These are phyloP conservation scores for Dianthus caryophyllus DNA, from an alignment of 148 eudicot species.

Conservation along the genomic window DNA sequence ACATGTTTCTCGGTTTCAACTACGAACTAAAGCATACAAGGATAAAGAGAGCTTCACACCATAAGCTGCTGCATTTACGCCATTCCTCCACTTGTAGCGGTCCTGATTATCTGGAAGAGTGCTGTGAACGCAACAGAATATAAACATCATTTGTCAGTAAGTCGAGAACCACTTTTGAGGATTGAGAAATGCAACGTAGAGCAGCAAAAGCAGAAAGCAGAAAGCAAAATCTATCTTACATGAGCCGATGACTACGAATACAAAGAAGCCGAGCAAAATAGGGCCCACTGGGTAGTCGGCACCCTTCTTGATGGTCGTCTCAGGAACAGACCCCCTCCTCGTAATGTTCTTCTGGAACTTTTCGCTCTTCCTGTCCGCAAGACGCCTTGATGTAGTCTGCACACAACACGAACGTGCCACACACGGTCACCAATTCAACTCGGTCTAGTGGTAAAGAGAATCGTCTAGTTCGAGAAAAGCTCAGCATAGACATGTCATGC, in stretches of 20 bases:
- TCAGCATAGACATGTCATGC: background rate
- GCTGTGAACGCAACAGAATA: constrained; percentile 32
- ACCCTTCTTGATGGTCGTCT: constrained; percentile 70
- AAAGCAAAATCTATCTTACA: constrained; percentile 50
- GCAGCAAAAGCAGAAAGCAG: background rate
- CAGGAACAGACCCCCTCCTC: constrained; percentile 68
- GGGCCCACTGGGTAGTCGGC: constrained; percentile 68
- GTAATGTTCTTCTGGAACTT: constrained; percentile 78
- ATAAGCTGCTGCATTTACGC: constrained; percentile 37
- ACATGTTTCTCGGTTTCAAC: constrained; percentile 23
- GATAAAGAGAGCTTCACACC: constrained; percentile 11
- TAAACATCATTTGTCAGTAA: background rate
- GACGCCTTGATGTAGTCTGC: constrained; percentile 75
- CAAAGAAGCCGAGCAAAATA: constrained; percentile 65
- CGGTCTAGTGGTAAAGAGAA: no score
- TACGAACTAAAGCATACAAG: constrained; percentile 15
- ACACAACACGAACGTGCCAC: constrained; percentile 3
- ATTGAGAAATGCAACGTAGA: background rate
- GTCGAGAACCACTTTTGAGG: background rate
- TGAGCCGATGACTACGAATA: constrained; percentile 83
- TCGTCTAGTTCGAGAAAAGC: background rate
- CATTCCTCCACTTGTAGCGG: constrained; percentile 82
- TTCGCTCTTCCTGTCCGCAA: constrained; percentile 74
- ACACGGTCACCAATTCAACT: background rate
- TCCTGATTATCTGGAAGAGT: constrained; percentile 76